Percentiles rank a stretch among this genome's conserved stretches.
Conservation (phyloP, 257 asterid genomes). For the Dorcoceras hygrometricum region DNA sequence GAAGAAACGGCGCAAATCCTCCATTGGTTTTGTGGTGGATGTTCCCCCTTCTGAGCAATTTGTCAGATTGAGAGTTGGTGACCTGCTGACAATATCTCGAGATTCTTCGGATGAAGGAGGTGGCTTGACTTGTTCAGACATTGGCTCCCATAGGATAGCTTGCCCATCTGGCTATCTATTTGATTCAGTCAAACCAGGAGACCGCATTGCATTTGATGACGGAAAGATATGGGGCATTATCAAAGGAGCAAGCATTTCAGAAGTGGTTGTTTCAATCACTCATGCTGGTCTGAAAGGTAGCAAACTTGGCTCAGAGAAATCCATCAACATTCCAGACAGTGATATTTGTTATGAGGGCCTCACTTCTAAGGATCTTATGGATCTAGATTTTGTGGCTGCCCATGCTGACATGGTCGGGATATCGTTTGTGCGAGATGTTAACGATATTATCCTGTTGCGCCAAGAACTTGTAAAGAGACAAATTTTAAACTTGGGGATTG, state of each 20-base stretch:
- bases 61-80: conserved; percentile 57
- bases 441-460: conserved; percentile 45
- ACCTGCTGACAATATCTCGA: conserved; percentile 55
- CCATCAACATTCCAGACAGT: conserved; percentile 69
- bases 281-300: conserved; percentile 65
- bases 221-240: conserved; percentile 73
- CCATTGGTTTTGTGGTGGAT: conserved; percentile 49
- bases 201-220: conserved; percentile 69
- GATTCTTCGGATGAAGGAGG: conserved; percentile 45
- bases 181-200: conserved; percentile 75
- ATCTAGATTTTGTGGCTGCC: conserved; percentile 65
- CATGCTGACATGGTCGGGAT: conserved; percentile 74
- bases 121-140: conserved; percentile 32
- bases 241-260: conserved; percentile 60
- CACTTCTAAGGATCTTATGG: conserved; percentile 67
- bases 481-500: conserved; percentile 44
- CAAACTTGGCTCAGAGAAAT: conserved; percentile 70
- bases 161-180: conserved; percentile 69
- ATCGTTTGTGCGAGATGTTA: conserved; percentile 58
- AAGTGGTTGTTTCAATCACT: conserved; percentile 60
- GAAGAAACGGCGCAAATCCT: conserved; percentile 38
- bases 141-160: conserved; percentile 45
- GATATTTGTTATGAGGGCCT: conserved; percentile 67
- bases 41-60: conserved; percentile 59
- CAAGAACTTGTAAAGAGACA: conserved; percentile 61